Evolutionary conservation across 2,329 filamentous ascomycete genomes (phyloP).

Genomic region (Truncatella angustata): DNA sequence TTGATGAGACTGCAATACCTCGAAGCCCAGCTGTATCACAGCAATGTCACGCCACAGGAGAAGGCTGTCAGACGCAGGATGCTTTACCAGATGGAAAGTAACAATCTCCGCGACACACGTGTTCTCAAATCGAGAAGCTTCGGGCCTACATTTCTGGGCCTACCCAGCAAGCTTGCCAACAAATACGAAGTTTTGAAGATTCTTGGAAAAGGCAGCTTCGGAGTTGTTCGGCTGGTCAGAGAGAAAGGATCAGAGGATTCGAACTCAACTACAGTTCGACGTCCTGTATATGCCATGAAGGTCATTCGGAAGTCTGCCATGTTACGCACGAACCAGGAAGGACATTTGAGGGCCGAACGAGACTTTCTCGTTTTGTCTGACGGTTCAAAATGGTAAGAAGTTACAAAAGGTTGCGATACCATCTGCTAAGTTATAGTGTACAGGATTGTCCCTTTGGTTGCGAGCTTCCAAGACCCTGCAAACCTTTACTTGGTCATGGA

Average conservation of each 20-base stretch:
- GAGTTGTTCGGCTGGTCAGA: slow-evolving; percentile 81
- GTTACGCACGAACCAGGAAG: slow-evolving; percentile 88
- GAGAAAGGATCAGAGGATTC: slow-evolving; percentile 44
- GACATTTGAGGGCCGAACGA: slow-evolving; percentile 84
- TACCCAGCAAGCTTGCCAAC: slow-evolving; percentile 49
- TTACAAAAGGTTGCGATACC: background rate
- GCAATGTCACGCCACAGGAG: slow-evolving; percentile 54
- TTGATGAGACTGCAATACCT: slow-evolving; percentile 60
- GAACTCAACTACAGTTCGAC: slow-evolving; percentile 22
- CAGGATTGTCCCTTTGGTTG: slow-evolving; percentile 81
- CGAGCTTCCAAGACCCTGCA: slow-evolving; percentile 82
- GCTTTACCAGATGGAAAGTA: slow-evolving; percentile 67
- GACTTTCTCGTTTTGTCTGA: slow-evolving; percentile 90
- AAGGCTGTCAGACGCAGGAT: slow-evolving; percentile 49
- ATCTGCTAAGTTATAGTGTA: background rate
- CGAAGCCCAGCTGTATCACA: slow-evolving; percentile 60
- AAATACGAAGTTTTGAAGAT: slow-evolving; percentile 81
- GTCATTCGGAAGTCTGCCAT: slow-evolving; percentile 93
- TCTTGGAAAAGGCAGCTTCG: slow-evolving; percentile 91
- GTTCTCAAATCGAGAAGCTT: slow-evolving; percentile 63
- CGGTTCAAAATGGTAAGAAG: slow-evolving; percentile 70
- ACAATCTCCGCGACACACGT: slow-evolving; percentile 72
- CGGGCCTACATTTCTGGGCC: slow-evolving; percentile 31
- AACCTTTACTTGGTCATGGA: slow-evolving; percentile 96
- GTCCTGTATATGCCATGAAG: slow-evolving; percentile 89